Evolutionary conservation across 441 rosid species (phyloP).

Genomic region (Omphalea diandra): DNA sequence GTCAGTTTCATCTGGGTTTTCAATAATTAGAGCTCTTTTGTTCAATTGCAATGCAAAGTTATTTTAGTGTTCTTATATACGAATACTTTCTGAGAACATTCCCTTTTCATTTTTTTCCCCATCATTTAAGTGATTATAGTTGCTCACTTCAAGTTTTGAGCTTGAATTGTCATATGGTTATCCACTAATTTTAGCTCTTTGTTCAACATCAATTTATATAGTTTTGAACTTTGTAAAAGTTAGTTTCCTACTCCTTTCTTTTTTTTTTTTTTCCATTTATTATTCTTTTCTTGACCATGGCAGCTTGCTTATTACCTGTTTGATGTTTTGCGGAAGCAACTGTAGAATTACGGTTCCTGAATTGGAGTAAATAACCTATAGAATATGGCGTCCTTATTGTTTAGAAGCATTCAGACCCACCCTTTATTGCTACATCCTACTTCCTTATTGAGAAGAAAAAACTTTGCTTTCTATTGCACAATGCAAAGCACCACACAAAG

Average conservation of each 20-base stretch:
- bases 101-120: not conserved
- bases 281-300: not conserved
- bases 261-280: no score
- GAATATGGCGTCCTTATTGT: slow-evolving; percentile 63
- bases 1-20: not conserved
- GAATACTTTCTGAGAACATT: no score
- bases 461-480: slow-evolving; percentile 39
- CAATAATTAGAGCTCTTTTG: not conserved
- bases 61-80: no score
- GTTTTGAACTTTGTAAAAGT: not conserved
- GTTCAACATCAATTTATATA: not conserved
- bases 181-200: slow-evolving; percentile 2
- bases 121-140: not conserved
- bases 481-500: slow-evolving; percentile 38
- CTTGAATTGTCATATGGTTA: not conserved
- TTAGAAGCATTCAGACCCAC: slow-evolving; percentile 49
- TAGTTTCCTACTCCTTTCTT: not conserved
- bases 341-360: slow-evolving; percentile 18
- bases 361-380: slow-evolving; percentile 11
- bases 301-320: slow-evolving; percentile 31
- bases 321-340: slow-evolving; percentile 34
- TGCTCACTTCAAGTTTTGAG: not conserved
- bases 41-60: not conserved
- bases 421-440: slow-evolving; percentile 45
- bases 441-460: slow-evolving; percentile 48